Base-by-base conservation (phyloP, 345 rosid species). In the Pistacia atlantica region DNA sequence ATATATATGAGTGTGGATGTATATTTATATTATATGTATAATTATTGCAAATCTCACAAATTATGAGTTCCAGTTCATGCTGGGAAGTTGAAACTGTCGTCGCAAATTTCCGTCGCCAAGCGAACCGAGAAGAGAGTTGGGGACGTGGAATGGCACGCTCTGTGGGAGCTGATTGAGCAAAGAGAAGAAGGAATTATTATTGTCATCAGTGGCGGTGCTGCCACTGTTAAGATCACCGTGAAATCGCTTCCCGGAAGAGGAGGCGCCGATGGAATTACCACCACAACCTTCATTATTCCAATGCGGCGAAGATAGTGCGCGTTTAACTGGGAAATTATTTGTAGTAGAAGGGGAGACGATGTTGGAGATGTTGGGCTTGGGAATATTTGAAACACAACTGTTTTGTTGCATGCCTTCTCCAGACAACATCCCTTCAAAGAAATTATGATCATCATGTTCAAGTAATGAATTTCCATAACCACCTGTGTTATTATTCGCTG, bases 131-230 rank as follows among this genome's bases (percentile, higher is more conserved):
- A 87, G 72, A 11, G 76, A 25, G 63, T 71, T 73, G 5, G 82
- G 75, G 31, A 42, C 46, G 6, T 81, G 82, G 25, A 79, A 79
- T 20, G 69, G 71, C 12, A 78, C 48, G 31, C 45, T 57, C 48
- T 73, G 87, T 11, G 87, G 89, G 67, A 84, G 68, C 69, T 80
- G 89, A 61, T 81, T 78, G 42, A 87, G 85, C 78, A 87, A 55
- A 38, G 90, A 85, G 65, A 83, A 84, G 31, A 84, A 87, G 22
- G 90, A 84, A 66, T 61, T 74, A 51, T 17, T 74, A 51, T 20
- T 38, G 2, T 83, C 80, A 35, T 80, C 75, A 11, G 58, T 69
- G 31, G 1, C 66, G 16, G 67, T 12, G 80, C 66, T 9, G 49
- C 69, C 67, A 14, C 51, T 70, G 63, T 56, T 81, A 45, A 78